Evolutionary conservation across 441 rosid species (phyloP), one percentile per base, ranked within the genome.

Genomic region (Gossypium trilobum): DNA sequence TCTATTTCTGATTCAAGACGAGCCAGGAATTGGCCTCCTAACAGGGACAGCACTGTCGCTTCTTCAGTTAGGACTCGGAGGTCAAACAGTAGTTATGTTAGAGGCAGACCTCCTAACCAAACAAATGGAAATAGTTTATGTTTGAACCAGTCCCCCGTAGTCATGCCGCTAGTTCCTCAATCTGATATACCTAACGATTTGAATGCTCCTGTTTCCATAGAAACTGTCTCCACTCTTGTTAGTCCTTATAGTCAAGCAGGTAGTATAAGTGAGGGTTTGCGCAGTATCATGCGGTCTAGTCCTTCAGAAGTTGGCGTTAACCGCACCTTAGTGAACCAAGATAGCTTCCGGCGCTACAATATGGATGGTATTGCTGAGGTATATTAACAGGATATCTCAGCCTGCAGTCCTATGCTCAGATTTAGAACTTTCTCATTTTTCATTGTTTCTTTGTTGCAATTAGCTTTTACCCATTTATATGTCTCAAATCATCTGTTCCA

Each of bases 331-430:
- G 50, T 76, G 8, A 88, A 82, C 75, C 82, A 69, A 42, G 92
- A 88, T 56, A 83, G 84, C 79, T 87, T 88, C 69, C 82, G 71
- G 44, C 84, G 73, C 63, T 91, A 84, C 83, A 86, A 77, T 78
- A 81, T 89, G 86, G 94, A 87, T 78, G 99, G 95, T 61, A 87
- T 95, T 82, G 91, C 97, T 17, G 99, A 91, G 99, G 99, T 95
- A 86, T 22, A n/a, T 52, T 77, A 17, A 2, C 73, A 51, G 22
- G 59, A 81, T 56, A 71, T 68, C 71, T 62, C 50, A 46, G 72
- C 55, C 70, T 77, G 14, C 67, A 62, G 57, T 42, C 77, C 58
- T 73, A 56, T 70, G 44, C 63, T 51, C 5, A 44, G 10, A 50
- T 25, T 48, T 48, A 23, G 17, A 51, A 16, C 19, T 61, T 70